A percentile compares a stretch with the other conserved stretches of the same genome.
Evolutionary conservation across 2,329 filamentous ascomycete genomes (phyloP).

Genomic region (Allantophomopsis lycopodina): DNA sequence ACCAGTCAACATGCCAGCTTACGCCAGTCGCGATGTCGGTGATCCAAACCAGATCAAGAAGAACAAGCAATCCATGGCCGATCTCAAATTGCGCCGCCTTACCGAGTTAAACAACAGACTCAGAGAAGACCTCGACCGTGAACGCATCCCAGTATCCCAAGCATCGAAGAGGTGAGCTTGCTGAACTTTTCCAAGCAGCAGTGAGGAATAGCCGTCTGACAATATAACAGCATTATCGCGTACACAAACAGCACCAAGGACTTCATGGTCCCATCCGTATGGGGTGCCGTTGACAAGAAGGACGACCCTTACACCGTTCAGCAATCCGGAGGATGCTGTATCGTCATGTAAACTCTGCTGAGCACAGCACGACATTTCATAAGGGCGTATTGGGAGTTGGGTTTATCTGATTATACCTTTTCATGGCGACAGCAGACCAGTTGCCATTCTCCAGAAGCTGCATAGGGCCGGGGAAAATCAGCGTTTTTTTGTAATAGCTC

Average conservation of each 20-base stretch:
- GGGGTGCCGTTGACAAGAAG: slow-evolving; percentile 86
- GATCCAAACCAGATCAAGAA: slow-evolving; percentile 62
- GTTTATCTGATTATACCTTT: not conserved
- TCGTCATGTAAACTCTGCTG: slow-evolving; percentile 58
- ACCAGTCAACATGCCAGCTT: slow-evolving; percentile 38
- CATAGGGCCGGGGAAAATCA: too few species aligned
- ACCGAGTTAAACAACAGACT: slow-evolving; percentile 94
- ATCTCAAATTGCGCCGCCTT: slow-evolving; percentile 89
- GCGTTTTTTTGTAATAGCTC: slow-evolving; percentile 16
- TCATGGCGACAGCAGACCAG: too few species aligned
- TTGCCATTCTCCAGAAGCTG: too few species aligned
- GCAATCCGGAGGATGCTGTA: slow-evolving; percentile 84
- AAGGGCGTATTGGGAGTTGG: slow-evolving; percentile 4
- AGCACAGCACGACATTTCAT: slow-evolving; percentile 5
- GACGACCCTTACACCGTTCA: slow-evolving; percentile 98
- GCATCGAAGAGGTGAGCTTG: slow-evolving; percentile 68
- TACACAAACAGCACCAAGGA: slow-evolving; percentile 98
- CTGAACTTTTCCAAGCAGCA: too few species aligned
- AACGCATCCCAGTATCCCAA: slow-evolving; percentile 90
- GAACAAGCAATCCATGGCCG: slow-evolving; percentile 99
- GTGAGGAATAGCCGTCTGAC: too few species aligned
- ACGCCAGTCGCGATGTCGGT: slow-evolving; percentile 53
- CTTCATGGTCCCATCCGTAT: slow-evolving; percentile 97
- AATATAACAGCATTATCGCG: slow-evolving; percentile 64
- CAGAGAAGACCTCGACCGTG: slow-evolving; percentile 89